Conservation (phyloP, 768 basidiomycete species). For the Gloeostereum incarnatum region DNA sequence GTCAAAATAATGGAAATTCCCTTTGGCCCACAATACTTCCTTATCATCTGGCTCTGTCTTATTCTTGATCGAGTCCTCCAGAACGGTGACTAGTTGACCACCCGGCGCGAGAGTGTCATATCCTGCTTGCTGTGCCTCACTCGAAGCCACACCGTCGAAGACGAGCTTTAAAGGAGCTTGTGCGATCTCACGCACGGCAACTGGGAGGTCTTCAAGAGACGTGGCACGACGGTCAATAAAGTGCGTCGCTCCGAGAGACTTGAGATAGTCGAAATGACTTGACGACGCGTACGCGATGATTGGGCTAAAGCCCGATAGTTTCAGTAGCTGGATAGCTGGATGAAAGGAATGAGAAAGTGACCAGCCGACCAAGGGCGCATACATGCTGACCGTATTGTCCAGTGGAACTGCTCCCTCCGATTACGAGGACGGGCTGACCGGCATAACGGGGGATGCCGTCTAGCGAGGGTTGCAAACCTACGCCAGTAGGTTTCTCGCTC, state of each 20-base stretch:
- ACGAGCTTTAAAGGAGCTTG: conserved; percentile 11
- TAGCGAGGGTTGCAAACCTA: conserved; percentile 29
- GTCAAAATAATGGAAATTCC: too few species aligned
- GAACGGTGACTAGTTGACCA: conserved; percentile 21
- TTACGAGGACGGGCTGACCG: conserved; percentile 33
- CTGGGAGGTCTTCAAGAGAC: not conserved
- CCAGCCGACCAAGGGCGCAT: too few species aligned
- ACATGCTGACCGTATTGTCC: conserved; percentile 47
- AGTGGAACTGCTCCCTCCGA: conserved; percentile 39
- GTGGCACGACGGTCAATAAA: conserved; percentile 9
- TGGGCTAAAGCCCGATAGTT: conserved; percentile 9
- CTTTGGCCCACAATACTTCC: too few species aligned
- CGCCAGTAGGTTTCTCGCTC: conserved; percentile 23
- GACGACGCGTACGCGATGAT: conserved; percentile 12
- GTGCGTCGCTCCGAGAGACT: conserved; percentile 13
- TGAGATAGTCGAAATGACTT: conserved; percentile 7
- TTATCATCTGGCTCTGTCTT: too few species aligned
- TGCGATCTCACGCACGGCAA: conserved; percentile 9
- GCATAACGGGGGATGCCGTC: conserved; percentile 28
- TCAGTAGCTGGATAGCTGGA: conserved; percentile 11
- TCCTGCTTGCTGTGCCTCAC: conserved; percentile 27
- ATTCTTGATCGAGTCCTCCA: too few species aligned
- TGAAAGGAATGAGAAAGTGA: not conserved
- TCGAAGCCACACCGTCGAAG: conserved; percentile 21
- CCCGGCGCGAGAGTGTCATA: conserved; percentile 25